These are phyloP conservation scores for Conticribra guillardii DNA, from an alignment of 108 stramenopile species.

Conservation along the genomic window DNA sequence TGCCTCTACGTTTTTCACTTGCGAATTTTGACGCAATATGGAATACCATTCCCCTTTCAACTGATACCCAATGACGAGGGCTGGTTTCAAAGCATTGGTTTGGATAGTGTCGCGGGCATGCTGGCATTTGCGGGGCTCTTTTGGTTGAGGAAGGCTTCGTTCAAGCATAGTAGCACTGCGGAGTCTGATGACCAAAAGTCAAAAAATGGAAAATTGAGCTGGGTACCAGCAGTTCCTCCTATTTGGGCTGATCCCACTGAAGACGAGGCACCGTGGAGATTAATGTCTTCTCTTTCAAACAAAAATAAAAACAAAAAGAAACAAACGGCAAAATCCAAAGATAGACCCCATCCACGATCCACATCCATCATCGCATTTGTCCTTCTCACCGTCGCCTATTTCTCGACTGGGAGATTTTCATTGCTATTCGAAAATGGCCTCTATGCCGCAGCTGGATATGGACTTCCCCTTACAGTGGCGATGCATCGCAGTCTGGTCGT, in stretches of 20 bases:
- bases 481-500: slow-evolving; percentile 88
- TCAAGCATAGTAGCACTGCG: slow-evolving; percentile 1
- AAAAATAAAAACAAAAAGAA: slow-evolving; percentile 13
- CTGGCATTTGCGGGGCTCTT: slow-evolving; percentile 41
- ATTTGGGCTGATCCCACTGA: slow-evolving; percentile 42
- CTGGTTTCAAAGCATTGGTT: slow-evolving; percentile 80
- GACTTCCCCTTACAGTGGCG: slow-evolving; percentile 73
- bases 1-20: slow-evolving; percentile 70
- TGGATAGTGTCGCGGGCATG: slow-evolving; percentile 84
- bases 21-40: slow-evolving; percentile 70
- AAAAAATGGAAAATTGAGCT: not conserved
- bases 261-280: slow-evolving; percentile 47
- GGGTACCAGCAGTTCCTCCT: slow-evolving; percentile 26
- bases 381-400: slow-evolving; percentile 73
- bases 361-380: slow-evolving; percentile 57
- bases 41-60: slow-evolving; percentile 85
- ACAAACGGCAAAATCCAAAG: slow-evolving; percentile 7
- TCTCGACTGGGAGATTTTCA: slow-evolving; percentile 76
- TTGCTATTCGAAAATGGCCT: slow-evolving; percentile 77
- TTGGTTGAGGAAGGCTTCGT: slow-evolving; percentile 26
- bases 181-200: not conserved
- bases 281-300: too few species aligned
- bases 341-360: slow-evolving; percentile 30
- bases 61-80: slow-evolving; percentile 87
- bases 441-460: slow-evolving; percentile 65